These are phyloP conservation scores for Aphanomyces euteiches DNA, from an alignment of 352 stramenopile genomes.

Conservation along the genomic window DNA sequence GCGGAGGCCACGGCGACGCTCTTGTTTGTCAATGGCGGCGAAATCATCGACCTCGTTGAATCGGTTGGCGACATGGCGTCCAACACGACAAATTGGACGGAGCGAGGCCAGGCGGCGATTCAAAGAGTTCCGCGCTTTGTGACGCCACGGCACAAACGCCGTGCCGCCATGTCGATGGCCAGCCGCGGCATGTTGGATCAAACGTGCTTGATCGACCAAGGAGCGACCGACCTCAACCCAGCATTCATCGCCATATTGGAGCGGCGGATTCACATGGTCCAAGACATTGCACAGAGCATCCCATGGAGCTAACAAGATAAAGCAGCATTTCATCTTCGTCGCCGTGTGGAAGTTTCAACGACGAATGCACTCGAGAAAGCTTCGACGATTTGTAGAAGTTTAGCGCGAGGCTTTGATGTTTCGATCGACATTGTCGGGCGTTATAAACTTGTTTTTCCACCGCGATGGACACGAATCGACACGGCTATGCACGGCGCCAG, in stretches of 20 bases:
- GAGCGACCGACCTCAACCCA: background rate
- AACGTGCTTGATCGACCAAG: constrained; percentile 16
- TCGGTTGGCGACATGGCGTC: too few species aligned
- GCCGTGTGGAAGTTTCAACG: too few species aligned
- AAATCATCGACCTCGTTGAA: constrained; percentile 17
- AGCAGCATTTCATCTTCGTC: too few species aligned
- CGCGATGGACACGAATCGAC: too few species aligned
- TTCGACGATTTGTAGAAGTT: too few species aligned
- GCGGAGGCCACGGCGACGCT: background rate
- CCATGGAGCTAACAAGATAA: background rate
- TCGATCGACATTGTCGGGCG: too few species aligned
- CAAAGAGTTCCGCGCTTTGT: background rate
- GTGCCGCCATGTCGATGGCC: background rate
- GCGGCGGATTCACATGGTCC: background rate
- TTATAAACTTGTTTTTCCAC: too few species aligned
- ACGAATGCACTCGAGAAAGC: too few species aligned
- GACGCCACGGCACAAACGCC: constrained; percentile 14
- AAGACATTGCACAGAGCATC: background rate
- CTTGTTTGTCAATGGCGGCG: constrained; percentile 28
- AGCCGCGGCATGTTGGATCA: background rate
- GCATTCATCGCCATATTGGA: background rate
- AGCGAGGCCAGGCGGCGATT: too few species aligned
- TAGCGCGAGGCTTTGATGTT: too few species aligned
- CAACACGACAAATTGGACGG: too few species aligned
- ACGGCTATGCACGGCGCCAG: too few species aligned